phyloP scores from a whole-genome alignment of 257 asterid species.

The Pogostemon cablin region DNA sequence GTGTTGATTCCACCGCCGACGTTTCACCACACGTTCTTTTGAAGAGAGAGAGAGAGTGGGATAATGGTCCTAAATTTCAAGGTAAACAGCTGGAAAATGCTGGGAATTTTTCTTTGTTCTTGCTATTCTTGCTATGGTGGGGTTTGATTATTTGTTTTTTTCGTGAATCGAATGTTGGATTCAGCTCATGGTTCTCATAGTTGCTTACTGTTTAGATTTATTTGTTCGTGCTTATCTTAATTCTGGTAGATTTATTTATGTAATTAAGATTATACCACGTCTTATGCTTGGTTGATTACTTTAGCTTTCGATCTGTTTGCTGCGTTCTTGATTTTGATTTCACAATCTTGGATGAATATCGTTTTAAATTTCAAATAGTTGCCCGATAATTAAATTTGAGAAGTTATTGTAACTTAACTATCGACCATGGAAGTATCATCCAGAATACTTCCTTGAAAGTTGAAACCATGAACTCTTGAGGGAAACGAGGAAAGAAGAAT shows the following conservation, averaged over 20 bases:
- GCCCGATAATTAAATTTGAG: no score
- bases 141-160: neutral
- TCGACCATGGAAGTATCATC: no score
- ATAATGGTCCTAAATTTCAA: constrained; percentile 42
- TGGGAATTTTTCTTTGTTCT: neutral
- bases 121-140: neutral
- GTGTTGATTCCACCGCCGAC: constrained; percentile 34
- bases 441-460: no score
- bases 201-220: neutral
- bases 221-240: no score
- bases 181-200: constrained; percentile 13
- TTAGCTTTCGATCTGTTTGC: constrained; percentile 13
- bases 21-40: neutral
- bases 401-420: no score
- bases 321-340: constrained; percentile 15
- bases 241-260: no score
- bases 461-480: no score
- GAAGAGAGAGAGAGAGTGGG: neutral
- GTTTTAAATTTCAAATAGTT: no score
- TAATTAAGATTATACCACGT: no score
- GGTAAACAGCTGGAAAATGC: constrained; percentile 36
- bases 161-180: constrained; percentile 11
- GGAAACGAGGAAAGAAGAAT: no score
- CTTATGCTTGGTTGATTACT: neutral
- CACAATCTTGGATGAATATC: neutral